These are phyloP conservation scores for Amauroascus niger DNA, from an alignment of 2,329 filamentous ascomycete genomes.

Conservation along the genomic window DNA sequence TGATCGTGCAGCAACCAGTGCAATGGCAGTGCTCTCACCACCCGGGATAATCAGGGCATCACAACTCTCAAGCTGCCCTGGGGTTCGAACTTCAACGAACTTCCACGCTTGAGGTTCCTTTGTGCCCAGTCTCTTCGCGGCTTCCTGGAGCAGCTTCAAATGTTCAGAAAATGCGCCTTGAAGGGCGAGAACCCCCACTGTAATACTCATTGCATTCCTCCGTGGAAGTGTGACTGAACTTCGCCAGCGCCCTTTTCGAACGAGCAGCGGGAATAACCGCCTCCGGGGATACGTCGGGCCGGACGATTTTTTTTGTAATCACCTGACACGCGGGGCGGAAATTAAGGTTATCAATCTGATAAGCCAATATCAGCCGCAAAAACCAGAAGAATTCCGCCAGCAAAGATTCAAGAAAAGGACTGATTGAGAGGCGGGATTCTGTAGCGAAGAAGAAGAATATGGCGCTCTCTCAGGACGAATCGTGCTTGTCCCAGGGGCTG, in stretches of 20 bases:
- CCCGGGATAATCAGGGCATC: constrained; percentile 83
- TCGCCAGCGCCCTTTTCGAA: neutral
- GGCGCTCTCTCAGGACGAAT: neutral
- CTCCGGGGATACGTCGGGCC: constrained; percentile 3
- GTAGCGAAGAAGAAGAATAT: too few species aligned
- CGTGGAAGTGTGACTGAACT: neutral
- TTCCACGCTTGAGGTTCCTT: constrained; percentile 37
- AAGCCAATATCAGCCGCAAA: neutral
- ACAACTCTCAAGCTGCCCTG: constrained; percentile 59
- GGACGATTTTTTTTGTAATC: neutral
- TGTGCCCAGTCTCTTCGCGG: constrained; percentile 44
- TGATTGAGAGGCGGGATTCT: too few species aligned
- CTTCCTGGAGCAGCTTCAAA: constrained; percentile 61
- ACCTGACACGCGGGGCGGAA: neutral
- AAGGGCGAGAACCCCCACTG: constrained; percentile 58
- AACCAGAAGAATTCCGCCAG: too few species aligned
- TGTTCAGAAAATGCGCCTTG: constrained; percentile 94
- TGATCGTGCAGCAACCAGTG: constrained; percentile 72
- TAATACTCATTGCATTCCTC: constrained; percentile 15
- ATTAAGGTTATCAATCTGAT: constrained; percentile 6
- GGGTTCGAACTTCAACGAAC: constrained; percentile 72
- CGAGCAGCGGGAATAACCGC: neutral
- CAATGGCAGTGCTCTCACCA: constrained; percentile 90
- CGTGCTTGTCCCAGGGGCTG: constrained; percentile 16
- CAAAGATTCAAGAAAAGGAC: too few species aligned